Percentiles rank a stretch among this genome's conserved stretches.
Evolutionary conservation across 2,329 filamentous ascomycete genomes (phyloP).

Genomic region (Penicillium sumatraense): DNA sequence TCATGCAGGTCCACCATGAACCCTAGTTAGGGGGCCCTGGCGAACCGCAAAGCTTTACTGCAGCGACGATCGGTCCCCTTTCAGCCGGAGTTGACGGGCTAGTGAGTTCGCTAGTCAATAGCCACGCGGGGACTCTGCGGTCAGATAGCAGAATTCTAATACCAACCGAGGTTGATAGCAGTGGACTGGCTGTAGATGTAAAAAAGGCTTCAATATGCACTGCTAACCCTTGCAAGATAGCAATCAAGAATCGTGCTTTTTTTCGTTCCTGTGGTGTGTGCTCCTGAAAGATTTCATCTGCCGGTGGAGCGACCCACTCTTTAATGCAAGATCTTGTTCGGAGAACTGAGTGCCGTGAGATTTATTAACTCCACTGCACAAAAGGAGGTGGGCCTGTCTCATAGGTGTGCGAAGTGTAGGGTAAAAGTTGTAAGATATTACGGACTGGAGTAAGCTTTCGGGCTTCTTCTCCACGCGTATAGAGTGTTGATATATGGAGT

Average conservation of each 20-base stretch:
- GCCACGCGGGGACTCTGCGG: background rate
- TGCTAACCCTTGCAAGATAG: background rate
- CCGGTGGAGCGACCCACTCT: background rate
- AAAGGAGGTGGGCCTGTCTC: no score
- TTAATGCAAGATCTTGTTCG: background rate
- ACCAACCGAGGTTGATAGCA: background rate
- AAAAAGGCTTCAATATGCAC: background rate
- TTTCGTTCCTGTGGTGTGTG: background rate
- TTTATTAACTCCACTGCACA: background rate
- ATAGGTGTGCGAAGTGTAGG: no score
- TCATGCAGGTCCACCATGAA: background rate
- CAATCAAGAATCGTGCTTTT: background rate
- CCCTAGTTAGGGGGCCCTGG: background rate
- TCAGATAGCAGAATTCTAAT: background rate
- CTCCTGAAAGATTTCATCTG: background rate
- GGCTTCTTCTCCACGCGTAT: background rate
- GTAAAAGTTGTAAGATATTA: no score
- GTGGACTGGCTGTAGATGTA: background rate
- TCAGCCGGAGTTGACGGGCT: background rate
- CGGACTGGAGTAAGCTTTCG: background rate
- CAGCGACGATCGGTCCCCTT: slow-evolving; percentile 1
- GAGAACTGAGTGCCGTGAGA: background rate
- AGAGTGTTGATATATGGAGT: background rate
- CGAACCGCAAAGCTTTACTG: background rate
- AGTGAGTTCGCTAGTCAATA: background rate